These are phyloP conservation scores for Nakazawaea populi DNA, from an alignment of 805 yeast genomes.

Conservation along the genomic window DNA sequence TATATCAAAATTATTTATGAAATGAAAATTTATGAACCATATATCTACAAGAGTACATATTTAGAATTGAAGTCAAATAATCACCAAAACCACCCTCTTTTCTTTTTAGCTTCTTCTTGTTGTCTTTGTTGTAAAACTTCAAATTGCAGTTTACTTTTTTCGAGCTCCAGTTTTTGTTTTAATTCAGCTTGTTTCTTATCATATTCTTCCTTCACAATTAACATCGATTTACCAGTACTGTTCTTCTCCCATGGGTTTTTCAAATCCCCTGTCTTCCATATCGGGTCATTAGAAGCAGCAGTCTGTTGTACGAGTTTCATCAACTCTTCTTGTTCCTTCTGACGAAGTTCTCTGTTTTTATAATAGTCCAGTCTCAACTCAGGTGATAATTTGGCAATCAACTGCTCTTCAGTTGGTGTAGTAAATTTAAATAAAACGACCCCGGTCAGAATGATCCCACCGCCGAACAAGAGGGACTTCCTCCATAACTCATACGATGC, in stretches of 20 bases:
- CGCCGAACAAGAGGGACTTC: slow-evolving; percentile 38
- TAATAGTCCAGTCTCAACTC: slow-evolving; percentile 76
- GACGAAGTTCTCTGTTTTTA: slow-evolving; percentile 52
- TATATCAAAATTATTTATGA: too few relatives aligned
- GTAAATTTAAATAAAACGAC: slow-evolving; percentile 63
- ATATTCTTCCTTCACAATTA: slow-evolving; percentile 35
- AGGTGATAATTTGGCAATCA: slow-evolving; percentile 71
- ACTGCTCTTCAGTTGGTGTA: slow-evolving; percentile 80
- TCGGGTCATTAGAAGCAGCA: slow-evolving; percentile 64
- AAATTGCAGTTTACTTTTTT: slow-evolving; percentile 31
- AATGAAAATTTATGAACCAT: too few relatives aligned
- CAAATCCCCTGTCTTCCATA: slow-evolving; percentile 76
- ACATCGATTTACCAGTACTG: slow-evolving; percentile 27
- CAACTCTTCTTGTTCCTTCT: slow-evolving; percentile 62
- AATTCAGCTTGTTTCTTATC: slow-evolving; percentile 41
- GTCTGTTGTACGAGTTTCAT: slow-evolving; percentile 64
- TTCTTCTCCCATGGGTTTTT: slow-evolving; percentile 63
- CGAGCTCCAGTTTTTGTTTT: slow-evolving; percentile 32
- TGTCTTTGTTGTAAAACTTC: slow-evolving; percentile 25
- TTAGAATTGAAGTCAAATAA: background rate
- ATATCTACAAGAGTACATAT: too few relatives aligned
- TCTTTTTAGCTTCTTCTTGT: slow-evolving; percentile 23
- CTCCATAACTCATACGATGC: slow-evolving; percentile 19
- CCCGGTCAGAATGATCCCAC: slow-evolving; percentile 70
- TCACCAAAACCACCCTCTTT: slow-evolving; percentile 10